Base-by-base conservation (phyloP, 2,329 filamentous ascomycete species). In the Scytalidium sp. region DNA sequence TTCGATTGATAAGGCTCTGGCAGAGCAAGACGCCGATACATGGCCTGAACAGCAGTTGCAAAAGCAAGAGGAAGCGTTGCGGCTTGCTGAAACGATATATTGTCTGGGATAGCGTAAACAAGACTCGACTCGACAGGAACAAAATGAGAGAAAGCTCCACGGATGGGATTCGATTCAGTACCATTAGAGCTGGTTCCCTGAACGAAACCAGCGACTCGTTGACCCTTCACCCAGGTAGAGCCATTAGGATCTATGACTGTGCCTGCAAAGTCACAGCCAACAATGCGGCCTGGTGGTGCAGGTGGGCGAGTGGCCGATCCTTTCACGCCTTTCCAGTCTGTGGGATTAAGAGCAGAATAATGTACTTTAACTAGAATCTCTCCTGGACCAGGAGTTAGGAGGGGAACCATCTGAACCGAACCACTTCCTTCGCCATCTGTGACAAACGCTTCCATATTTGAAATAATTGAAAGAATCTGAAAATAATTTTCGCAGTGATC, bases 251-350 rank as follows among this genome's bases (percentile, higher is more conserved):
- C 71, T 40, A 79, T 55, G 44, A 82, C 70, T 53, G 73, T 74
- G 41, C 79, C 79, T 3, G 79, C 75, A 32, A 77, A 76, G 53
- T 82, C 79, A 6, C 76, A 80, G n/a, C 68, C 70, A 6, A 77
- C 68, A 9, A 81, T 52, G 7, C 25, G 25, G 7, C 25, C 25
- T 36, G 32, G 6, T 15, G 32, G 32, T 36, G 32, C 6, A 4
- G 13, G 17, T 36, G 13, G 13, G 32, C 6, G 13, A 36, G 32
- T 15, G 6, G 13, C 32, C 13, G 32, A 36, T 36, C 32, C 5
- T 15, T 6, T 36, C 17, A 15, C 6, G 13, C 25, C 60, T 8
- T 58, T 58, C 41, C 57, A 64, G 51, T 76, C 72, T 8, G 64
- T 54, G 4, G 68, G 67, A 49, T 72, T 71, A 45, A 73, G 63